Conservation (phyloP, 1,284 basidiomycete species). For the Porodaedalea pini region DNA sequence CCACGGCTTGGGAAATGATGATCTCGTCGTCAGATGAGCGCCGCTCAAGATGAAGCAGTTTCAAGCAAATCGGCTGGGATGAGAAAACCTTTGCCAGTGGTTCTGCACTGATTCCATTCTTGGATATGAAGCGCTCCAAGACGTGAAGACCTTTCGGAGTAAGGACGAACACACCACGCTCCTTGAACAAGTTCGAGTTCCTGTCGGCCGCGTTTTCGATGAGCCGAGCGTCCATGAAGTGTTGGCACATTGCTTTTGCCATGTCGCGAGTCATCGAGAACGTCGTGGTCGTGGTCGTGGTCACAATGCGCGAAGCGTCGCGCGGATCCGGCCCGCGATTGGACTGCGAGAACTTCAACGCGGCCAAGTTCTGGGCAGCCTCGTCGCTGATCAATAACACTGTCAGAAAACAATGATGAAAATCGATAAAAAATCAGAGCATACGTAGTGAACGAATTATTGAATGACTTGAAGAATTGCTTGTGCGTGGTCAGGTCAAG, state of each 20-base stretch:
- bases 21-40: conserved; percentile 94
- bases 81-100: conserved; percentile 88
- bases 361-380: conserved; percentile 89
- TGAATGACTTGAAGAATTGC: conserved; percentile 93
- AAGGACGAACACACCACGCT: conserved; percentile 92
- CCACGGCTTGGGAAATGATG: conserved; percentile 89
- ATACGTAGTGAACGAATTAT: conserved; percentile 94
- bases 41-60: conserved; percentile 94
- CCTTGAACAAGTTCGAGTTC: conserved; percentile 88
- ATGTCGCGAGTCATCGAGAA: conserved; percentile 99
- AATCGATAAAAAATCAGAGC: conserved; percentile 33
- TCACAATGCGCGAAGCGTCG: conserved; percentile 95
- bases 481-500: conserved; percentile 87
- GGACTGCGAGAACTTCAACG: conserved; percentile 98
- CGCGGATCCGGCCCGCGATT: conserved; percentile 97
- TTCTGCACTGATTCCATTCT: conserved; percentile 97
- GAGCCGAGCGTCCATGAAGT: conserved; percentile 97
- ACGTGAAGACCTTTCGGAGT: conserved; percentile 98
- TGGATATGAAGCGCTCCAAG: conserved; percentile 97
- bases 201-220: conserved; percentile 96
- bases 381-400: conserved; percentile 70
- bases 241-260: conserved; percentile 99
- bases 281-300: conserved; percentile 98
- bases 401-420: conserved; percentile 11
- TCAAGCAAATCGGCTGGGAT: conserved; percentile 96